Base-by-base conservation (phyloP, 768 basidiomycete genomes). In the Baorangia bicolor region DNA sequence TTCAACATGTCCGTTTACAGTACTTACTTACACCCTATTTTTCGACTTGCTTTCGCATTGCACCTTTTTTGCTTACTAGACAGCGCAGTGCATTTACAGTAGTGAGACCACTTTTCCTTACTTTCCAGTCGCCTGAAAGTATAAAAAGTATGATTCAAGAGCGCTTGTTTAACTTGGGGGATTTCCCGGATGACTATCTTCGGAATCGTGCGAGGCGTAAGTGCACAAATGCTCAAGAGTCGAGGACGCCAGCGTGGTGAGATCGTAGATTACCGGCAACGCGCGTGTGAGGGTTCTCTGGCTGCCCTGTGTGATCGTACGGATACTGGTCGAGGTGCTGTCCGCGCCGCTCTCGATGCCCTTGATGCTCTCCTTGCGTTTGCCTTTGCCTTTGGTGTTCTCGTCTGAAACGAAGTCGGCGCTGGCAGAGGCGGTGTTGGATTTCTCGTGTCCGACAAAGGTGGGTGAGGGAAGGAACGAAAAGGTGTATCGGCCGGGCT, bases 401-500 rank as follows among this genome's bases (percentile, higher is more conserved):
- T 38, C 18, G 16, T 33, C 57, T 21, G 21, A 42, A 23, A 41
- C 16, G 21, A 38, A 49, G 16, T 42, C 45, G 14, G 48, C 33
- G n/a, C n/a, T 21, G 13, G 40, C 13, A 49, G 55, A 42, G 14
- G 45, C 28, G 0, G 52, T 48, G 20, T 40, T 12, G 13, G 58
- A 40, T 34, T 61, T 69, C 23, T 55, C 60, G 27, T 54, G 68
- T 16, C 48, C 65, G 30, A 52, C 31, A 38, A 70, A 60, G 18
- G 61, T 30, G 27, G 66, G 14, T 0, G 63, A 31, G 1, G 68
- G 34, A 5, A 70, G 38, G 20, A 70, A 62, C 9, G 62, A 67
- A 58, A 69, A 70, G 7, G 64, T 68, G 30, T 47, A 59, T 43
- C 68, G 47, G 14, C 60, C 60, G 64, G 23, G 46, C 7, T 53